Evolutionary conservation across 2,329 filamentous ascomycete species (phyloP), one percentile per base, ranked within the genome.

Genomic region (Waltergamsia citrina): DNA sequence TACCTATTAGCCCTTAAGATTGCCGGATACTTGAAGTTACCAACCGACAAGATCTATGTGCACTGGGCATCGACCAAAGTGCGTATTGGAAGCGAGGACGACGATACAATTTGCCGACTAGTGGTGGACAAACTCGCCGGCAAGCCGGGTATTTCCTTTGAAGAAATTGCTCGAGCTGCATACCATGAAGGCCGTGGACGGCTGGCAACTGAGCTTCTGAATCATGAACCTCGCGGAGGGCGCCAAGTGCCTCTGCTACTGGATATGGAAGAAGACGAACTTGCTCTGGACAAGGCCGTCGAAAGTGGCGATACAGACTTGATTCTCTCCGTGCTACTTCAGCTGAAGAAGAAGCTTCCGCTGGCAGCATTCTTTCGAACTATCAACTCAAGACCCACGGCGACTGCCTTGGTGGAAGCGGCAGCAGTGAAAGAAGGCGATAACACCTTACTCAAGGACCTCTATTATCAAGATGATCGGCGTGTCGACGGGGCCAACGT

Each of bases 31-130:
- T 67, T 98, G 3, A 82, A 81, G 39, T 69, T 98, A 4, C 81
- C 90, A 0, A 83, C 87, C 0, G 87, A 93, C 54, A 77, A 79
- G 35, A 94, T 98, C 38, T 94, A 95, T 49, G 86, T 94, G 2
- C 88, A 95, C 53, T 98, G 92, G 92, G 92, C 92, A 2, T 90
- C 83, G 14, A 81, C 92, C 51, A 98, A 96, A 55, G 90, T 96
- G 4, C 83, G 87, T 18, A 65, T 82, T 3, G 88, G 88, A 0
- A 72, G 78, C 1, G 87, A 87, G 42, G 81, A 94, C 40, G 92
- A 96, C 50, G 87, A 94, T 29, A 77, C 78, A 2, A 85, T 94
- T 27, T 95, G 88, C 56, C 74, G 77, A 21, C 68, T 88, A 33
- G 85, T 98, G 11, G 88, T 96, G 8, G 79, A 86, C 45, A 85